Conservation (phyloP, 768 basidiomycete species). For the Butyriboletus loyo region DNA sequence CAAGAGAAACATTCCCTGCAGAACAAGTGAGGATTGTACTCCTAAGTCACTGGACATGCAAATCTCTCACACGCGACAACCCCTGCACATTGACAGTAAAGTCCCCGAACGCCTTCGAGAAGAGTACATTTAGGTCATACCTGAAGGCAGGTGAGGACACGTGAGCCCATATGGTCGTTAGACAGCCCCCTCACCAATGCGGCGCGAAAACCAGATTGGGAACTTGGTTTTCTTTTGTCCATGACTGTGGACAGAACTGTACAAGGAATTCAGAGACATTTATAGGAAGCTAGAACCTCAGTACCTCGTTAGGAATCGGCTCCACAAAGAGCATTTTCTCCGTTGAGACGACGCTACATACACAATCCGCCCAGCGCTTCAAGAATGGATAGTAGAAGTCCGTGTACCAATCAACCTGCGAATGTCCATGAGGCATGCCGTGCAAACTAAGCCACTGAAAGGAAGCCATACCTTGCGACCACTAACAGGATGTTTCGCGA, state of each 20-base stretch:
- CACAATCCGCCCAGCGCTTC: constrained; percentile 60
- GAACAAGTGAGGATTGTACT: constrained; percentile 6
- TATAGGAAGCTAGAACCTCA: background rate
- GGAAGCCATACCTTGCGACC: constrained; percentile 50
- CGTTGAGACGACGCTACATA: constrained; percentile 45
- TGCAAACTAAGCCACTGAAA: background rate
- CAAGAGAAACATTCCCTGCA: constrained; percentile 79
- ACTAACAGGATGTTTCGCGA: constrained; percentile 62
- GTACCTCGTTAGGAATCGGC: constrained; percentile 90
- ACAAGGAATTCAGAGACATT: constrained; percentile 2
- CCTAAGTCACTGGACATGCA: background rate
- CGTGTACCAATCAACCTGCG: constrained; percentile 79
- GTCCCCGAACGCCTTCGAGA: constrained; percentile 77
- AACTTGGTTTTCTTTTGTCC: constrained; percentile 64
- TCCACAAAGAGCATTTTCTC: constrained; percentile 75
- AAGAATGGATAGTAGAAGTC: constrained; percentile 84
- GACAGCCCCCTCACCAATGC: constrained; percentile 53
- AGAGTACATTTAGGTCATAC: constrained; percentile 92
- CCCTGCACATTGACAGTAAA: constrained; percentile 94
- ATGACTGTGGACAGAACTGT: constrained; percentile 77
- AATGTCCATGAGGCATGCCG: background rate
- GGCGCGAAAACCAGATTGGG: constrained; percentile 68
- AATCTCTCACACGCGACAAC: constrained; percentile 64
- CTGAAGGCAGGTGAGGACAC: constrained; percentile 34
- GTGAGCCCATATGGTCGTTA: background rate